Evolutionary conservation across 75 land plant genomes (phyloP).

Genomic region (Sequoiadendron giganteum): DNA sequence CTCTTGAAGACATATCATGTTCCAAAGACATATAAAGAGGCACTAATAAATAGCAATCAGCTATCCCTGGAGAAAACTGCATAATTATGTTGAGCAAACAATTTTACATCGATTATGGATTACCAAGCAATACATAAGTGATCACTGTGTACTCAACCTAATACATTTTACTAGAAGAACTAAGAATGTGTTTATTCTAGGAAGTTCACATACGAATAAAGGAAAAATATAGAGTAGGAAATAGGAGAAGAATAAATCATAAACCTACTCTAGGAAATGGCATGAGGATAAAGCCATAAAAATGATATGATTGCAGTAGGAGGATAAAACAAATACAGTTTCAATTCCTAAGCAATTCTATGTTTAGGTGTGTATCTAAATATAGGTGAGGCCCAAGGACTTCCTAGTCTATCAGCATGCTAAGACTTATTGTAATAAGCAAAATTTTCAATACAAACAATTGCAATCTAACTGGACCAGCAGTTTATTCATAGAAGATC

Average conservation of each 20-base stretch:
- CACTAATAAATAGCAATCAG: background rate
- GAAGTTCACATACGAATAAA: background rate
- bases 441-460: background rate
- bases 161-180: too few relatives aligned
- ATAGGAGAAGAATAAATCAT: background rate
- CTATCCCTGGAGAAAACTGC: background rate
- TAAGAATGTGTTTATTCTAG: background rate
- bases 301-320: background rate
- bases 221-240: background rate
- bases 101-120: background rate
- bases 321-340: background rate
- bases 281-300: background rate
- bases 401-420: background rate
- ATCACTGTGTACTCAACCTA: background rate
- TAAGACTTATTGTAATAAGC: background rate
- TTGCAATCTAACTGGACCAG: background rate
- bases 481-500: background rate
- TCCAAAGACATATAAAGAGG: background rate
- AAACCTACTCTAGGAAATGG: background rate
- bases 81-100: background rate
- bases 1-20: background rate
- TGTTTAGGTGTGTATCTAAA: background rate
- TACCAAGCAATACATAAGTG: background rate
- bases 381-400: background rate
- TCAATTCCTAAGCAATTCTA: background rate